These are phyloP conservation scores for Ceratobasidium sp. DNA, from an alignment of 1,284 basidiomycete species.

Conservation along the genomic window DNA sequence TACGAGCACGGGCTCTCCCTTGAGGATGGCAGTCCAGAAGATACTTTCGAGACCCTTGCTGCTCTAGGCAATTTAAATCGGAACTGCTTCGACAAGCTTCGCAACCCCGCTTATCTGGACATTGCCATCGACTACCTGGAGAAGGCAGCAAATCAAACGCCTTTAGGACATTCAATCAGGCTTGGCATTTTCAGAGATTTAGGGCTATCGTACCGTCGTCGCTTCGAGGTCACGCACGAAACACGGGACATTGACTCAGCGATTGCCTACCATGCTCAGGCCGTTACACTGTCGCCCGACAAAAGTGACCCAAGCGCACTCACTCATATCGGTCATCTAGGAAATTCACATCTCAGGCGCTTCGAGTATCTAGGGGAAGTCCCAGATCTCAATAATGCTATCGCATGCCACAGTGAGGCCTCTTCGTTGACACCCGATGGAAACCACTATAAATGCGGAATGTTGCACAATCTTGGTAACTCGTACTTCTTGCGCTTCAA, in stretches of 20 bases:
- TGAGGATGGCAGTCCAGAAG: background rate
- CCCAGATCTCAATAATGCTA: background rate
- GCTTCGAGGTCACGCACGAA: background rate
- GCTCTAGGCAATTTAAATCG: background rate
- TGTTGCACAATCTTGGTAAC: background rate
- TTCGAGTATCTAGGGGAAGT: background rate
- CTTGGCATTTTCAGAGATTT: background rate
- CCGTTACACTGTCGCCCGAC: background rate
- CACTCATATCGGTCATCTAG: background rate
- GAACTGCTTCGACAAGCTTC: background rate
- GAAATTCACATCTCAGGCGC: slow-evolving; percentile 9
- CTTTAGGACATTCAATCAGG: background rate
- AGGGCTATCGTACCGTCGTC: background rate
- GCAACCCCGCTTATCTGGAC: background rate
- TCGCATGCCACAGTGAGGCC: background rate
- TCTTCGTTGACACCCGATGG: background rate
- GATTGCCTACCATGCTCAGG: background rate
- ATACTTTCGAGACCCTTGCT: background rate
- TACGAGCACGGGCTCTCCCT: background rate
- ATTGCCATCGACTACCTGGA: background rate
- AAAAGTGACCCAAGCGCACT: background rate
- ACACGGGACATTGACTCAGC: background rate
- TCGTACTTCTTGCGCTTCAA: background rate
- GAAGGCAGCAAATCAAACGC: background rate
- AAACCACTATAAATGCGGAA: background rate